phyloP scores from a whole-genome alignment of 2,329 filamentous ascomycete genomes.

The Paraphaeosphaeria sporulosa region DNA sequence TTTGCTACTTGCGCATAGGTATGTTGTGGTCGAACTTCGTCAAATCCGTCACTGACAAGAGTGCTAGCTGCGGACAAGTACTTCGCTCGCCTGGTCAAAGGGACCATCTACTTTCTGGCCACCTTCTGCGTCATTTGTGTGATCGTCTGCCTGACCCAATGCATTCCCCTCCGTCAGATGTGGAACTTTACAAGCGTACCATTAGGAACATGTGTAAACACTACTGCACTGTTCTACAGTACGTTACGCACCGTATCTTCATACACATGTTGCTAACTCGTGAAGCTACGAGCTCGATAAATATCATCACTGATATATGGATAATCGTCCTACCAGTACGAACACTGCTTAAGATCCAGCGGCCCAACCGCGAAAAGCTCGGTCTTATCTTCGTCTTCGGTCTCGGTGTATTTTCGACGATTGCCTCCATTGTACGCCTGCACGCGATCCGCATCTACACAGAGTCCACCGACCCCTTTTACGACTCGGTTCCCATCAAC shows the following conservation, averaged over 20 bases:
- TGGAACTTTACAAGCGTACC: constrained; percentile 42
- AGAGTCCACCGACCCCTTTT: constrained; percentile 60
- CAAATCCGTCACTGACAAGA: neutral
- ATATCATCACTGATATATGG: constrained; percentile 86
- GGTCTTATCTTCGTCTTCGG: constrained; percentile 84
- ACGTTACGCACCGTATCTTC: constrained; percentile 12
- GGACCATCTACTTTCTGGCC: constrained; percentile 35
- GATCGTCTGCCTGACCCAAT: constrained; percentile 38
- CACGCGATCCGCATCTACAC: constrained; percentile 50
- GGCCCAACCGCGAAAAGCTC: constrained; percentile 83
- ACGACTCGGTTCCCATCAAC: constrained; percentile 82
- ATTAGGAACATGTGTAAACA: constrained; percentile 42
- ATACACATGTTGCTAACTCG: neutral
- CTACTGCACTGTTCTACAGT: constrained; percentile 45
- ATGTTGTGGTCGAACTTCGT: constrained; percentile 2
- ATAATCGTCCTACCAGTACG: constrained; percentile 85
- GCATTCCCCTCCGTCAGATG: constrained; percentile 40
- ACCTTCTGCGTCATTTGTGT: constrained; percentile 36
- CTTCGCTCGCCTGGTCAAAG: constrained; percentile 32
- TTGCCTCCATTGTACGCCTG: constrained; percentile 75
- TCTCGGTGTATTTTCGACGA: constrained; percentile 85
- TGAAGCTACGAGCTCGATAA: constrained; percentile 68
- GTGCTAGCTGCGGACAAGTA: constrained; percentile 30
- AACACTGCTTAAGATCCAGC: constrained; percentile 80
- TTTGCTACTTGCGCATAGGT: constrained; percentile 47